These are phyloP conservation scores for Alnus rubra DNA, from an alignment of 306 rosid genomes.

Conservation along the genomic window DNA sequence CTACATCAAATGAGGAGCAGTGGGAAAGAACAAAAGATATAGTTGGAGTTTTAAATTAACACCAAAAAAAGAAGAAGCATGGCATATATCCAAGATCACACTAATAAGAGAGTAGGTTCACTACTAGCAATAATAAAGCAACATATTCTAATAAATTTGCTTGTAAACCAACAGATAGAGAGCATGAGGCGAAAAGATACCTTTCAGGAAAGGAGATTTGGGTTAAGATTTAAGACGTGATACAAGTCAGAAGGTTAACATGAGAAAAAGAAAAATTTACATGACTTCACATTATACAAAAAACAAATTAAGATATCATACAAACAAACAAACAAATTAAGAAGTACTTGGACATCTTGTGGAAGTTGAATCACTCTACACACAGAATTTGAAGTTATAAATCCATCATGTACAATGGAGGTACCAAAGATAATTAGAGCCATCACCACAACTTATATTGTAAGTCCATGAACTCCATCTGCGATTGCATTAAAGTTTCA, in stretches of 20 bases:
- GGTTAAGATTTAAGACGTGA: background rate
- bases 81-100: background rate
- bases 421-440: background rate
- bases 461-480: background rate
- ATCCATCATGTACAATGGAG: constrained; percentile 13
- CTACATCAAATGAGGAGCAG: background rate
- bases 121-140: background rate
- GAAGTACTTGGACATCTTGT: background rate
- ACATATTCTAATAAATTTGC: constrained; percentile 1
- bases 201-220: background rate
- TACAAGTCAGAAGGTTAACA: background rate
- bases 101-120: background rate
- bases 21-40: background rate
- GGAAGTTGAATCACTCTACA: background rate
- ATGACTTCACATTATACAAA: no score
- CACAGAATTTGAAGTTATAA: background rate
- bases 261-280: background rate
- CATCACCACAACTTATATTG: constrained; percentile 3
- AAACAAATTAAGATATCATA: no score
- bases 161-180: background rate
- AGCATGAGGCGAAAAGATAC: background rate
- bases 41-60: background rate
- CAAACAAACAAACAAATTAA: background rate
- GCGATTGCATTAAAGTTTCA: background rate
- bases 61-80: background rate